Conservation (phyloP, 1,139 yeast species). For the Blastobotrys arbuscula region DNA sequence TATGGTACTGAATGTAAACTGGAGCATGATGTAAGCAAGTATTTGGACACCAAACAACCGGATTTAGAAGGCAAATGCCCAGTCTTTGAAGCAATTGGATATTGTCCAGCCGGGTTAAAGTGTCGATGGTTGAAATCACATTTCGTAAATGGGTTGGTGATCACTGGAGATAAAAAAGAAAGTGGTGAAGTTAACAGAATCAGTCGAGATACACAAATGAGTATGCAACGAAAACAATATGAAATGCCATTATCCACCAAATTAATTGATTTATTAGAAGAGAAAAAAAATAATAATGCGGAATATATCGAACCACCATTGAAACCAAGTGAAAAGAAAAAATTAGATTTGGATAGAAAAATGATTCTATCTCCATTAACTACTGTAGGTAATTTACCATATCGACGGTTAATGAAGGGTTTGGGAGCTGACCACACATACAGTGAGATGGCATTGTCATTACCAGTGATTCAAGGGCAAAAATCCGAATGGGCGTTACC, state of each 20-base stretch:
- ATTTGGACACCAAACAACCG: conserved; percentile 57
- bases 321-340: conserved; percentile 75
- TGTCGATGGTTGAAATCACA: conserved; percentile 92
- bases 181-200: conserved; percentile 59
- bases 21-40: conserved; percentile 65
- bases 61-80: conserved; percentile 81
- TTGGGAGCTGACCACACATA: conserved; percentile 92
- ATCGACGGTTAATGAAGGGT: conserved; percentile 84
- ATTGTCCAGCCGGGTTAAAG: conserved; percentile 86
- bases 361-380: conserved; percentile 93
- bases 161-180: conserved; percentile 37
- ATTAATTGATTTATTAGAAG: conserved; percentile 45
- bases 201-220: conserved; percentile 45
- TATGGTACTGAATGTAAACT: conserved; percentile 74
- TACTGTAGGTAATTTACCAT: conserved; percentile 95
- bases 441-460: conserved; percentile 88
- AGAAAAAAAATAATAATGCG: conserved; percentile 36
- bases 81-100: conserved; percentile 72
- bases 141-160: conserved; percentile 43
- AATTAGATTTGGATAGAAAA: conserved; percentile 58
- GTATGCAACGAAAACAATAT: conserved; percentile 59
- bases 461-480: conserved; percentile 82
- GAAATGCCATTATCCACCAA: conserved; percentile 51
- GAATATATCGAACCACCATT: conserved; percentile 72
- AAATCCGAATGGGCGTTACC: conserved; percentile 98